Evolutionary conservation across 768 basidiomycete species (phyloP), one percentile per base, ranked within the genome.

Genomic region (Hypholoma sublateritium): DNA sequence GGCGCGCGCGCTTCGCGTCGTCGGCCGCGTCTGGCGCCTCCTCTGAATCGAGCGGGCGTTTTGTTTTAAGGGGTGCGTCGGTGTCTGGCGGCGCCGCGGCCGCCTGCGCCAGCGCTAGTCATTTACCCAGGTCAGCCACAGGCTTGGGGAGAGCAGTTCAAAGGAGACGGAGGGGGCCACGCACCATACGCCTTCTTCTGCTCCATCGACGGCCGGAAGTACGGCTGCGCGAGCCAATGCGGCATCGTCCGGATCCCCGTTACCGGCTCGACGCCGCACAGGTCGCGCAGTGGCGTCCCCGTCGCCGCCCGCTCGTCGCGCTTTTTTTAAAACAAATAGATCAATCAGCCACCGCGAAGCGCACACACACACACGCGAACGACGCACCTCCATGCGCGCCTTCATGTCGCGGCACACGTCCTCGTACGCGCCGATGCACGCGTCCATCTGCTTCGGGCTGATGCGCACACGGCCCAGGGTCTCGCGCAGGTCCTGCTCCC

Each of bases 401-500:
- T 69, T 69, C 69, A 72, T 56, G 61, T 61, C 68, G 25, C 52
- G 66, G 47, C 55, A 74, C 61, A 67, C 72, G 56, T 57, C 69
- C 65, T 17, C 69, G 62, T 68, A 72, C 66, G 17, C 74, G 65
- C 22, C 72, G 67, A 56, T 70, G 67, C 28, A 67, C 71, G 57
- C 76, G 71, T 53, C 67, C 58, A 56, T 55, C 62, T 51, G 58
- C 61, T 64, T 62, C 49, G 63, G 54, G 46, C 58, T 59, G 57
- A 51, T 69, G 71, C 57, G 61, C 65, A 71, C 58, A 56, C 72
- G 76, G 5, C 91, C 91, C 17, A 98, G 72, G 65, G 74, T 74
- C 55, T 91, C 86, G 41, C 96, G 77, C 57, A 97, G 69, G 66
- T 95, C 93, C 2, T 72, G 77, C 62, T 92, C 85, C 49, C 75